Percentiles rank a stretch among this genome's conserved stretches.
Evolutionary conservation across 805 yeast genomes (phyloP).

Genomic region (Pichia ethanolica): DNA sequence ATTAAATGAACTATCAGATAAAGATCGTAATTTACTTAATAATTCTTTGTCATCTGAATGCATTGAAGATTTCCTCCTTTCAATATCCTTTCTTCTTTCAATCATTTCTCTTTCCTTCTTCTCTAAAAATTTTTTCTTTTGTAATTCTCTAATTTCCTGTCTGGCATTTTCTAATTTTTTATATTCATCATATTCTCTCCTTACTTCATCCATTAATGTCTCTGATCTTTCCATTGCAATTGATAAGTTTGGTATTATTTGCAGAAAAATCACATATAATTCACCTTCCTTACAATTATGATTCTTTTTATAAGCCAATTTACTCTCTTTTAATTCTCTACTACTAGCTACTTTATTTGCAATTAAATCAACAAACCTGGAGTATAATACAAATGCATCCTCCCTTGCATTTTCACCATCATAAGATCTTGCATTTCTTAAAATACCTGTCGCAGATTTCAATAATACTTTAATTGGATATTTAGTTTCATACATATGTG

Average conservation of each 20-base stretch:
- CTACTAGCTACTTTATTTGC: slow-evolving; percentile 40
- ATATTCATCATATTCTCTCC: slow-evolving; percentile 20
- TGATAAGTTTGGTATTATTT: slow-evolving; percentile 17
- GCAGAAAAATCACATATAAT: slow-evolving; percentile 20
- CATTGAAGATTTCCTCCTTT: slow-evolving; percentile 14
- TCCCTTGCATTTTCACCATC: slow-evolving; percentile 35
- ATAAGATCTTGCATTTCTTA: slow-evolving; percentile 41
- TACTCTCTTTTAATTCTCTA: slow-evolving; percentile 33
- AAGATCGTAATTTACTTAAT: slow-evolving; percentile 18
- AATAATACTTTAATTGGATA: slow-evolving; percentile 50
- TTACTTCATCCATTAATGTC: slow-evolving; percentile 20
- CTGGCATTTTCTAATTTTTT: slow-evolving; percentile 17
- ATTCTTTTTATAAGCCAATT: slow-evolving; percentile 14
- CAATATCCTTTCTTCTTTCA: slow-evolving; percentile 2
- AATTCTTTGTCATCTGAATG: slow-evolving; percentile 13
- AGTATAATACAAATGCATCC: slow-evolving; percentile 49
- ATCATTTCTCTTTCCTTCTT: slow-evolving; percentile 12
- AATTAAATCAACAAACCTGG: slow-evolving; percentile 52
- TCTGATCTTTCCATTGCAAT: slow-evolving; percentile 28
- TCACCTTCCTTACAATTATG: slow-evolving; percentile 19
- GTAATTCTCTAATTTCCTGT: slow-evolving; percentile 16
- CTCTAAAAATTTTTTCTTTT: slow-evolving; percentile 15
- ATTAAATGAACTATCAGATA: slow-evolving; percentile 17
- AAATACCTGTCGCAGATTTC: slow-evolving; percentile 42
- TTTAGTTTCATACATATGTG: slow-evolving; percentile 42